Conservation (phyloP, 257 asterid species). For the Solanum medicagineum region DNA sequence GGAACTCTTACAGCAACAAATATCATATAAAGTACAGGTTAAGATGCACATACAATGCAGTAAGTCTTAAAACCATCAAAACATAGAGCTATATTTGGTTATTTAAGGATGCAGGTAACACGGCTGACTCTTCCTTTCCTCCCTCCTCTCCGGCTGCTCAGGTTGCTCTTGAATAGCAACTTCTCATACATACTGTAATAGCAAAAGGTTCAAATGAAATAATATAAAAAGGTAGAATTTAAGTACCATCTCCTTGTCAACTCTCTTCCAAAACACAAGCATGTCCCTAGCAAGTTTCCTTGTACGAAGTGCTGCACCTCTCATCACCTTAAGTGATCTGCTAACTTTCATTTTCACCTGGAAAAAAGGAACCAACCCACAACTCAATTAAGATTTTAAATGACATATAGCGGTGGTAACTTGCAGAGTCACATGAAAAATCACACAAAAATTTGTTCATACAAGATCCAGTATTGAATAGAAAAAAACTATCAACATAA, state of each 20-base stretch:
- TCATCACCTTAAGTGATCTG: slow-evolving; percentile 82
- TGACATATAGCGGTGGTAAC: not conserved
- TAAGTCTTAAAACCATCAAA: not conserved
- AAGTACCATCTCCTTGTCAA: slow-evolving; percentile 95
- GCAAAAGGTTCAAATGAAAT: not conserved
- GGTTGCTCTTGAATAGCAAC: not conserved
- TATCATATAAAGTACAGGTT: not conserved
- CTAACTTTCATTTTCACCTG: slow-evolving; percentile 94
- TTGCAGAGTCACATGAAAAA: not conserved
- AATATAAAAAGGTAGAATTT: slow-evolving; percentile 1
- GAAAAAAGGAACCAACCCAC: not conserved
- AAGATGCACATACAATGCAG: not conserved
- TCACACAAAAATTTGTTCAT: not conserved
- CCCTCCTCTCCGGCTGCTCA: not conserved
- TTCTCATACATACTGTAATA: not conserved
- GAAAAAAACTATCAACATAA: not conserved
- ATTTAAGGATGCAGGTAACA: not conserved
- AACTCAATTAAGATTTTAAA: not conserved
- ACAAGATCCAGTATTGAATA: not conserved
- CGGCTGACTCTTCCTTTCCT: not conserved
- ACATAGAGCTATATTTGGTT: not conserved
- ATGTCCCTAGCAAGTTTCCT: slow-evolving; percentile 89
- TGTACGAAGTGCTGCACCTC: slow-evolving; percentile 78
- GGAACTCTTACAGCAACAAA: not conserved
- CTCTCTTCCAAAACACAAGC: slow-evolving; percentile 97